Conservation (phyloP, 2,329 filamentous ascomycete genomes). For the Fusarium nelsonii region DNA sequence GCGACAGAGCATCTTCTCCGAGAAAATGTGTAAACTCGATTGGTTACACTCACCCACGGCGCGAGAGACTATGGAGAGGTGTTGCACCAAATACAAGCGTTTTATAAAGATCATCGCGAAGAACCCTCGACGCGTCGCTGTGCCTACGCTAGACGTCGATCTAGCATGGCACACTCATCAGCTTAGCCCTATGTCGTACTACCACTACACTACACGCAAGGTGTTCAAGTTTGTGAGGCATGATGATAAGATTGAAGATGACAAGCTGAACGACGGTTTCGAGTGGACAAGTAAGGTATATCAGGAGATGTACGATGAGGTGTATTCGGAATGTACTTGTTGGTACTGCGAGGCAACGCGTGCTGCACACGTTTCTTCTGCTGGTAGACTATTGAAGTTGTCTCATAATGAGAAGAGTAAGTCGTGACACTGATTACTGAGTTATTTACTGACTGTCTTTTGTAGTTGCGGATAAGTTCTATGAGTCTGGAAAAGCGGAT, state of each 20-base stretch:
- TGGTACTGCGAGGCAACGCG: conserved; percentile 80
- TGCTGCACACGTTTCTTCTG: conserved; percentile 60
- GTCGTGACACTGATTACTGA: rapidly evolving
- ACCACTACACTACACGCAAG: conserved; percentile 62
- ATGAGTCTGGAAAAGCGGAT: conserved; percentile 61
- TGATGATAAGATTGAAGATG: conserved; percentile 84
- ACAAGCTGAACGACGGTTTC: conserved; percentile 72
- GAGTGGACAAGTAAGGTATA: conserved; percentile 80
- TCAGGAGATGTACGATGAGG: conserved; percentile 70
- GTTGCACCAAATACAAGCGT: conserved; percentile 73
- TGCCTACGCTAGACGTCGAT: conserved; percentile 81
- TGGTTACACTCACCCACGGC: conserved; percentile 81
- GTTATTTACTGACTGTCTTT: background rate
- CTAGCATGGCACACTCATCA: conserved; percentile 87
- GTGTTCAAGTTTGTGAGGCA: conserved; percentile 77
- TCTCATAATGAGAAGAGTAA: conserved; percentile 60
- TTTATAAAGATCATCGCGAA: conserved; percentile 71
- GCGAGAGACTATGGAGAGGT: conserved; percentile 71
- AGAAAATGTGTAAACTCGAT: conserved; percentile 82
- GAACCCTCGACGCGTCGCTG: conserved; percentile 62
- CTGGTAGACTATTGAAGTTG: conserved; percentile 60
- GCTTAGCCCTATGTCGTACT: conserved; percentile 74
- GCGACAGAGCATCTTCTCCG: conserved; percentile 73
- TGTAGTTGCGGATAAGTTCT: conserved; percentile 56
- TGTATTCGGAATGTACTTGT: conserved; percentile 83